phyloP scores from a whole-genome alignment of 352 stramenopile species.

The Globisporangium iwayamae region DNA sequence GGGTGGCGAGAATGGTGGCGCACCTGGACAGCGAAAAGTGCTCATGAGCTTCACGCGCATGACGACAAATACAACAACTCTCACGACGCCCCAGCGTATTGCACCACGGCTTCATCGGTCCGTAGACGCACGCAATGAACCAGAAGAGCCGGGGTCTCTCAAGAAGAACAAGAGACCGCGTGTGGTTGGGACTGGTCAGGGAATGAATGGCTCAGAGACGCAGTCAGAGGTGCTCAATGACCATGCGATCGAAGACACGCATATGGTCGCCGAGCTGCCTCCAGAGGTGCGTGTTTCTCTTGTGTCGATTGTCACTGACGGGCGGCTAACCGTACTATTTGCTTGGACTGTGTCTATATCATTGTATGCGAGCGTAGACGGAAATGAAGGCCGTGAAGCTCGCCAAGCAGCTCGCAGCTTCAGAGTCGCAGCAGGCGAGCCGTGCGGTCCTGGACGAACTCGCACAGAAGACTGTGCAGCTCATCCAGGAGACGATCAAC shows the following conservation, averaged over 20 bases:
- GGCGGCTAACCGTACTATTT: background rate
- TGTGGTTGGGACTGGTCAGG: background rate
- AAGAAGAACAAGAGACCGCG: background rate
- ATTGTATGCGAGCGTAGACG: slow-evolving; percentile 23
- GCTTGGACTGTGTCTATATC: background rate
- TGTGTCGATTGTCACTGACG: background rate
- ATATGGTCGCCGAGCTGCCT: background rate
- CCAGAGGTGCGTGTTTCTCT: background rate
- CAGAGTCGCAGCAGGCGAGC: slow-evolving; percentile 19
- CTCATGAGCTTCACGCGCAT: slow-evolving; percentile 15
- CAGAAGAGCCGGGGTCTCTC: background rate
- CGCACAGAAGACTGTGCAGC: slow-evolving; percentile 22
- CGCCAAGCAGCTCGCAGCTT: slow-evolving; percentile 35
- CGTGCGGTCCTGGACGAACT: slow-evolving; percentile 26
- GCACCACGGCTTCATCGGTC: background rate
- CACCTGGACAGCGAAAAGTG: slow-evolving; percentile 2
- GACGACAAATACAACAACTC: background rate
- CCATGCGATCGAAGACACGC: background rate
- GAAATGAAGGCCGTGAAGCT: slow-evolving; percentile 38
- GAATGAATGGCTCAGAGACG: background rate
- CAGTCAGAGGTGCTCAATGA: background rate
- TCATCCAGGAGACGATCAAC: slow-evolving; percentile 65
- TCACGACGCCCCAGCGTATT: background rate
- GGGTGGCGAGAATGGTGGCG: background rate
- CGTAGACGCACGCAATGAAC: background rate